Evolutionary conservation across 345 rosid genomes (phyloP).

Genomic region (Melastoma malabathricum): DNA sequence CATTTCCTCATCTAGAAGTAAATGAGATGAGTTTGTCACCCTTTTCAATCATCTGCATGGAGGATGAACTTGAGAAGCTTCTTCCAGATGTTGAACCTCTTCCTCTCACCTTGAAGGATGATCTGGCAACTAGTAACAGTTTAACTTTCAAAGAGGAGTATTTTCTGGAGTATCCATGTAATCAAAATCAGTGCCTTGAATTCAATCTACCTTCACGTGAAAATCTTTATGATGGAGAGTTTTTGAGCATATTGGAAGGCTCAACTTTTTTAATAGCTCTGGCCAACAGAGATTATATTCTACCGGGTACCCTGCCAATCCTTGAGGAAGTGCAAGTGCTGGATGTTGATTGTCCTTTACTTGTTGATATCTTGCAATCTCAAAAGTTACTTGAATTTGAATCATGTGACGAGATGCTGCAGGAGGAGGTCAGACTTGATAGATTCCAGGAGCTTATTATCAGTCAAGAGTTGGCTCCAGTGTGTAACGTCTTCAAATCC

Average conservation of each 20-base stretch:
- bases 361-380: slow-evolving; percentile 25
- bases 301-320: slow-evolving; percentile 12
- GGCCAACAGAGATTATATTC: slow-evolving; percentile 14
- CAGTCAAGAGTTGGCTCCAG: slow-evolving; percentile 50
- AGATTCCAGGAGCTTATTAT: slow-evolving; percentile 56
- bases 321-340: slow-evolving; percentile 48
- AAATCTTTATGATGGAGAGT: slow-evolving; percentile 24
- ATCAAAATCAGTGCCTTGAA: slow-evolving; percentile 23
- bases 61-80: slow-evolving; percentile 35
- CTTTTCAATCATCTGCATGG: slow-evolving; percentile 20
- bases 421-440: slow-evolving; percentile 51
- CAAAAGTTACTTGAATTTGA: slow-evolving; percentile 26
- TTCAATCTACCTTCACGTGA: slow-evolving; percentile 21
- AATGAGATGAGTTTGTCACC: slow-evolving; percentile 38
- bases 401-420: slow-evolving; percentile 30
- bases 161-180: slow-evolving; percentile 29
- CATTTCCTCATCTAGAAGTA: slow-evolving; percentile 60
- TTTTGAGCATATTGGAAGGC: slow-evolving; percentile 29
- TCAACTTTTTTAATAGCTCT: slow-evolving; percentile 16
- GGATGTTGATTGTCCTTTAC: slow-evolving; percentile 30
- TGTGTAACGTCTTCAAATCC: slow-evolving; percentile 65
- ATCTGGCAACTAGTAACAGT: slow-evolving; percentile 24
- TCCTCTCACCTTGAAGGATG: slow-evolving; percentile 15
- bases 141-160: slow-evolving; percentile 26
- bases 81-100: slow-evolving; percentile 24